Evolutionary conservation across 441 rosid species (phyloP).

Genomic region (Populus hybrid): DNA sequence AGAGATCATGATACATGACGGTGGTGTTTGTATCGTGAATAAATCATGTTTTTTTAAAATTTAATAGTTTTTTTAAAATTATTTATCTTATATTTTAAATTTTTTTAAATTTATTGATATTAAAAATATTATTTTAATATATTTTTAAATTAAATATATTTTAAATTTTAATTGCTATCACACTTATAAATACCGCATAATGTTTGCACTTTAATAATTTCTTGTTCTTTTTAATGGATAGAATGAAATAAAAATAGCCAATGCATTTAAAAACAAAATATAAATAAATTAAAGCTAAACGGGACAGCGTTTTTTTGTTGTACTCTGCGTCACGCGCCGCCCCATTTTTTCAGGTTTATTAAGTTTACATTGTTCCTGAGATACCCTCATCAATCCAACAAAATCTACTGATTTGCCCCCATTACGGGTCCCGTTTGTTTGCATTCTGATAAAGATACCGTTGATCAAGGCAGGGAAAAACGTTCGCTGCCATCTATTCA

Average conservation of each 20-base stretch:
- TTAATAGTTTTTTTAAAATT: too few species aligned
- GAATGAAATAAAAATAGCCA: neutral
- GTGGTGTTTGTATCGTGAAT: too few species aligned
- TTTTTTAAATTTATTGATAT: too few species aligned
- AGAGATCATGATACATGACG: too few species aligned
- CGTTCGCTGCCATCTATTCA: neutral
- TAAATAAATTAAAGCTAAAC: neutral
- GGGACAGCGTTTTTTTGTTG: neutral
- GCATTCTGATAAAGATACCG: constrained; percentile 1
- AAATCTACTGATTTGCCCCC: constrained; percentile 7
- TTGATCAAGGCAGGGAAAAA: neutral
- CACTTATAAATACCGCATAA: too few species aligned
- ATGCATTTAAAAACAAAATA: neutral
- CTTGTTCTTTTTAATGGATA: neutral
- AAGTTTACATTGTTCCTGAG: neutral
- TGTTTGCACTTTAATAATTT: constrained; percentile 16
- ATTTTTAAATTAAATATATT: too few species aligned
- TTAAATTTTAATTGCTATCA: too few species aligned
- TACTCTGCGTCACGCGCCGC: constrained; percentile 2
- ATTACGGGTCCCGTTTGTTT: neutral
- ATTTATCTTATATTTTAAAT: too few species aligned
- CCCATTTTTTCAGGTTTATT: neutral
- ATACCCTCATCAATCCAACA: neutral
- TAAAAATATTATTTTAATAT: too few species aligned
- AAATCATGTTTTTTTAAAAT: too few species aligned